These are phyloP conservation scores for Penicillium sp. DNA, from an alignment of 2,329 filamentous ascomycete genomes.

Conservation along the genomic window DNA sequence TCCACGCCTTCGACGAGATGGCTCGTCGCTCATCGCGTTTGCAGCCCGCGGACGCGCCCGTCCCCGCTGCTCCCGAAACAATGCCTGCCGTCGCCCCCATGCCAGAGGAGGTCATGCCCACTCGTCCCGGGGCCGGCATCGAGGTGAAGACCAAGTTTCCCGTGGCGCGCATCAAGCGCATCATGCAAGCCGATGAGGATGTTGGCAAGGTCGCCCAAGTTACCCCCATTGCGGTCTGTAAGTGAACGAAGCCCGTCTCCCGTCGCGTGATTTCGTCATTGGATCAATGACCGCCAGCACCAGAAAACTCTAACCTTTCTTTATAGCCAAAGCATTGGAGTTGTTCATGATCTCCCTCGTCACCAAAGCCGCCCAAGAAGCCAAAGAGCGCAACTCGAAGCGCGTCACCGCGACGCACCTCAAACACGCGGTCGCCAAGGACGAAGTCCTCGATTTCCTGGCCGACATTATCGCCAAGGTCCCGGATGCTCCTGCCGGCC, in stretches of 20 bases:
- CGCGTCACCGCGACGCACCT: conserved; percentile 87
- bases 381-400: conserved; percentile 79
- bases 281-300: neutral
- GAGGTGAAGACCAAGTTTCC: conserved; percentile 94
- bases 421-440: conserved; percentile 83
- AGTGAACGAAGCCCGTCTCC: conserved; percentile 29
- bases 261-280: neutral
- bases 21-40: conserved; percentile 44
- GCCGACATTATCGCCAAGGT: conserved; percentile 87
- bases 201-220: conserved; percentile 98
- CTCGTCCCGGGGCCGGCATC: conserved; percentile 56
- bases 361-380: conserved; percentile 81
- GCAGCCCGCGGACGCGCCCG: conserved; percentile 32
- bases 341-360: conserved; percentile 97
- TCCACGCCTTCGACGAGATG: conserved; percentile 40
- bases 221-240: conserved; percentile 87
- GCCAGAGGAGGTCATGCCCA: conserved; percentile 22
- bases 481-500: conserved; percentile 58
- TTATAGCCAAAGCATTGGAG: conserved; percentile 82
- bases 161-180: conserved; percentile 95
- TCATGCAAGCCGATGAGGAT: conserved; percentile 99
- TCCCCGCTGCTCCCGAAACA: conserved; percentile 21
- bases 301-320: neutral
- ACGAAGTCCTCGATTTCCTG: conserved; percentile 93
- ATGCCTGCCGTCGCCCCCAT: conserved; percentile 26